A percentile compares a stretch with the other conserved stretches of the same genome.
phyloP scores from a whole-genome alignment of 2,329 filamentous ascomycete genomes.

The Pyrenochaeta sp. region DNA sequence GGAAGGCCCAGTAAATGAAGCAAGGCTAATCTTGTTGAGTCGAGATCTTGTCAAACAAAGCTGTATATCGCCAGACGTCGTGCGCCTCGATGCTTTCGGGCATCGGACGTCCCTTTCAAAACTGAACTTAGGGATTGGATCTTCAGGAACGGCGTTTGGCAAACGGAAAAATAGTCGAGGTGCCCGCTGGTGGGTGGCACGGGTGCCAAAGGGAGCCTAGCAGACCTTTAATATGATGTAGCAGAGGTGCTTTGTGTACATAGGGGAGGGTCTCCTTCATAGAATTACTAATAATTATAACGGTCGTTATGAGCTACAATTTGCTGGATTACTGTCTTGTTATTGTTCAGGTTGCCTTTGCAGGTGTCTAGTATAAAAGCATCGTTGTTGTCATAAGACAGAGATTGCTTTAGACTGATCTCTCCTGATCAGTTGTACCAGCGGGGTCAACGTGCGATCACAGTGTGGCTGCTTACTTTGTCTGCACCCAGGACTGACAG shows the following conservation, averaged over 20 bases:
- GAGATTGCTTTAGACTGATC: too few relatives aligned
- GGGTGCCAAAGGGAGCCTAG: too few relatives aligned
- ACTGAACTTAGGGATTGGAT: too few relatives aligned
- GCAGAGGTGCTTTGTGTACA: slow-evolving; percentile 28
- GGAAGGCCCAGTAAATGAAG: slow-evolving; percentile 60
- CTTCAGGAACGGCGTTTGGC: slow-evolving; percentile 32
- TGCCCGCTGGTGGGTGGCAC: slow-evolving; percentile 22
- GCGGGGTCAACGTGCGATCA: background rate
- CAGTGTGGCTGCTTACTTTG: too few relatives aligned
- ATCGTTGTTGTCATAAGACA: too few relatives aligned
- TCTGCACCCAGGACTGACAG: background rate
- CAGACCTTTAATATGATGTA: slow-evolving; percentile 34
- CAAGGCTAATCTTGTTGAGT: too few relatives aligned
- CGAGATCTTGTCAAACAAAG: background rate
- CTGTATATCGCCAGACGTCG: background rate
- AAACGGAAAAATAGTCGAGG: slow-evolving; percentile 18
- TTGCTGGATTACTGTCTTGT: too few relatives aligned
- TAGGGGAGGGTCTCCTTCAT: slow-evolving; percentile 22
- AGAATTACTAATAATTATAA: slow-evolving; percentile 36
- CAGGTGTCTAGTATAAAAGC: background rate
- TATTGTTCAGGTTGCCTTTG: background rate
- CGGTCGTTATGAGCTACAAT: slow-evolving; percentile 38
- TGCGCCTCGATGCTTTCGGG: too few relatives aligned
- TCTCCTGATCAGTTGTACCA: background rate
- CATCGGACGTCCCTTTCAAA: too few relatives aligned